phyloP scores from a whole-genome alignment of 208 protist genomes.

The Balamuthia mandrillaris region DNA sequence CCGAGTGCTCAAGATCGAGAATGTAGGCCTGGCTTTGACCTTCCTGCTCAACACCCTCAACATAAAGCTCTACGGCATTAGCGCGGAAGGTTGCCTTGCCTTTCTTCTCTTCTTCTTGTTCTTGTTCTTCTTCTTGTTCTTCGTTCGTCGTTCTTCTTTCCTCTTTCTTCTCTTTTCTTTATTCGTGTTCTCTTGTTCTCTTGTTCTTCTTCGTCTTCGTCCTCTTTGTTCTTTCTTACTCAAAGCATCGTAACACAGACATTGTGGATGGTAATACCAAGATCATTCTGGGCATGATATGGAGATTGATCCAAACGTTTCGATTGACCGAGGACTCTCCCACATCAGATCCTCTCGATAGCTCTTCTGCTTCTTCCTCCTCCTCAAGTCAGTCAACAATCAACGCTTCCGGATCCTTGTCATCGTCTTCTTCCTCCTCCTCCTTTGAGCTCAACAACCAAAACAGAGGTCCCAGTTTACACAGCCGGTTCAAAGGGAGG shows the following conservation, averaged over 20 bases:
- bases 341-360: not conserved
- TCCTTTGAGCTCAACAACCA: too few relatives aligned
- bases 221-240: too few relatives aligned
- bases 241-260: not conserved
- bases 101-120: not conserved
- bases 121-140: not conserved
- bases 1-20: conserved; percentile 53
- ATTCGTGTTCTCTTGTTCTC: not conserved
- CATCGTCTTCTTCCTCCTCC: too few relatives aligned
- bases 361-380: not conserved
- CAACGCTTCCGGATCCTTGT: too few relatives aligned
- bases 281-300: conserved; percentile 67
- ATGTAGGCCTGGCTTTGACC: conserved; percentile 45
- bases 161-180: not conserved
- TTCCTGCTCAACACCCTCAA: conserved; percentile 51
- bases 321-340: not conserved
- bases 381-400: not conserved
- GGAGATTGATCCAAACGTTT: conserved; percentile 59
- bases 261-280: conserved; percentile 41
- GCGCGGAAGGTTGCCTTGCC: conserved; percentile 43
- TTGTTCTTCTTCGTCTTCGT: too few relatives aligned
- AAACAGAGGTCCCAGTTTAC: too few relatives aligned
- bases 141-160: too few relatives aligned
- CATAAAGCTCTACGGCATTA: conserved; percentile 44
- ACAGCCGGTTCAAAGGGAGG: conserved; percentile 53